A percentile compares a stretch with the other conserved stretches of the same genome.
Conservation (phyloP, 805 yeast genomes). For the Wickerhamomyces canadensis region DNA sequence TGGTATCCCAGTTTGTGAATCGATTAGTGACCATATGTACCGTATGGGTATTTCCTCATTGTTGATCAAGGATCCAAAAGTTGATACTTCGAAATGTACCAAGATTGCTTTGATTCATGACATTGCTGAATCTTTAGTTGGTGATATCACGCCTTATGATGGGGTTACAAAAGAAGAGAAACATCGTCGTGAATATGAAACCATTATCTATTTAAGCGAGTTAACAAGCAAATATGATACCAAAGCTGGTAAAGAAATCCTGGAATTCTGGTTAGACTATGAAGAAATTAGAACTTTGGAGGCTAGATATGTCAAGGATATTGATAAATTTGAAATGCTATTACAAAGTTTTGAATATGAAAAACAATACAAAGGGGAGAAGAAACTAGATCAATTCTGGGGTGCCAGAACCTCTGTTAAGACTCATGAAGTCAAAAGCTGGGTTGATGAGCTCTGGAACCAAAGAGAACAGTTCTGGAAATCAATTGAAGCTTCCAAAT, state of each 20-base stretch:
- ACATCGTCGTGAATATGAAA: conserved; percentile 69
- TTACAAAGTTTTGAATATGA: conserved; percentile 84
- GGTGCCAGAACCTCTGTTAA: conserved; percentile 56
- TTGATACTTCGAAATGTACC: conserved; percentile 65
- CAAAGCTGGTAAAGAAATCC: conserved; percentile 55
- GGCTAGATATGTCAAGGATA: conserved; percentile 87
- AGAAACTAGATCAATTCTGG: conserved; percentile 67
- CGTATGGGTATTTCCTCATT: conserved; percentile 82
- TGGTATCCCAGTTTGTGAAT: conserved; percentile 39
- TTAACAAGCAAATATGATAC: conserved; percentile 62
- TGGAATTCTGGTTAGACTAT: conserved; percentile 80
- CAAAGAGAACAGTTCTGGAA: conserved; percentile 42
- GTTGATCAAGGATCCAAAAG: conserved; percentile 47
- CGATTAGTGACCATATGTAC: conserved; percentile 94
- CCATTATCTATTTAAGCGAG: conserved; percentile 61
- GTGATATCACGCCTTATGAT: conserved; percentile 88
- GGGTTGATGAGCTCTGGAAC: conserved; percentile 56
- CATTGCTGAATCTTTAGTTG: conserved; percentile 90
- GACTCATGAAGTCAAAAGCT: conserved; percentile 60
- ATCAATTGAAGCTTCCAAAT: background rate
- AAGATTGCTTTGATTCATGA: conserved; percentile 90
- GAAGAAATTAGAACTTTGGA: conserved; percentile 78
- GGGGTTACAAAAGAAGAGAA: conserved; percentile 72
- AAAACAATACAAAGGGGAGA: conserved; percentile 48
- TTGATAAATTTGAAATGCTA: conserved; percentile 86